Evolutionary conservation across 495 filamentous ascomycete species (phyloP).

Genomic region (Penicillium egyptiacum): DNA sequence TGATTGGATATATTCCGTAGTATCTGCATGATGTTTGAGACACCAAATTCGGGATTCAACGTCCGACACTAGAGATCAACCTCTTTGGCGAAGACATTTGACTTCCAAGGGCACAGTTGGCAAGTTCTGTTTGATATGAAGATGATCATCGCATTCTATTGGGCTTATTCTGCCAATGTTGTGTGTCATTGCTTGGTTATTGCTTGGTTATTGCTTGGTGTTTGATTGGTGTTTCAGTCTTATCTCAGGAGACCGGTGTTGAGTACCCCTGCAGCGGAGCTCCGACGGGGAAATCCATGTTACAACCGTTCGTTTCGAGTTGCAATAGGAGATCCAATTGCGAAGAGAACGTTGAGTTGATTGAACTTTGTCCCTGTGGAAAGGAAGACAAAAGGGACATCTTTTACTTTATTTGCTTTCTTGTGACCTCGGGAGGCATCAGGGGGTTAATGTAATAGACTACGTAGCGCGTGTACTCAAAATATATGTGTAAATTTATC

Average conservation of each 20-base stretch:
- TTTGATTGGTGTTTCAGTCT: background rate
- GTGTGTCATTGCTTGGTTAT: background rate
- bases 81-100: background rate
- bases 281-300: slow-evolving; percentile 9
- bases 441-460: background rate
- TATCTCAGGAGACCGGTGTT: slow-evolving; percentile 6
- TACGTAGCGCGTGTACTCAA: background rate
- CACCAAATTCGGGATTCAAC: background rate
- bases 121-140: background rate
- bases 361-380: background rate
- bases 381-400: background rate
- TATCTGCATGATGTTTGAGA: slow-evolving; percentile 6
- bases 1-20: slow-evolving; percentile 3
- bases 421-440: no score
- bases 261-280: slow-evolving; percentile 8
- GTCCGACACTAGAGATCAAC: background rate
- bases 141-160: background rate
- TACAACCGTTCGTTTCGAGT: background rate
- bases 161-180: background rate
- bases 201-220: background rate
- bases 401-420: background rate
- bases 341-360: background rate
- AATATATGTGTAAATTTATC: slow-evolving; percentile 27
- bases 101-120: background rate
- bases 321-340: background rate